Base-by-base conservation (phyloP, 176 grass and related monocot species). In the Carex parvula region DNA sequence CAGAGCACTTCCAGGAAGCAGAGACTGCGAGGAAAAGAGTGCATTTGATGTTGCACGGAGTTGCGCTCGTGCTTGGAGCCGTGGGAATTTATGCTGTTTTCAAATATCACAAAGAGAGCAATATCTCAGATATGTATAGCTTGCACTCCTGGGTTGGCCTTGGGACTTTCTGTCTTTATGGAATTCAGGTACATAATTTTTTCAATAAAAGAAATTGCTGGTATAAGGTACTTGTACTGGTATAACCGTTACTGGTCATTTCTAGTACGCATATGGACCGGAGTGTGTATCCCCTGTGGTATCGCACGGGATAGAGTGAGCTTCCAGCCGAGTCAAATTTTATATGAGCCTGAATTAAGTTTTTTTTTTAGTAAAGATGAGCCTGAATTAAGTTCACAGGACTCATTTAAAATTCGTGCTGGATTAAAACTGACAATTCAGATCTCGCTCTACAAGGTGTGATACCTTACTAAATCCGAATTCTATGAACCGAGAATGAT, bases 101-200 rank as follows among this genome's bases (percentile, higher is more conserved):
- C 89, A 94, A 92, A 78, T 97, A 29, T 81, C 94, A 97, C 85
- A 89, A 87, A 0, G 92, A 97, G 50, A 85, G 78, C 17, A 71
- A 39, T 24, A 94, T 97, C 86, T 80, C 84, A 13, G 87, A 94
- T 81, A 79, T 97, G 81, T 97, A 97, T 88, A 91, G 90, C n/a
- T 70, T 97, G 29, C 94, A 97, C 78, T 89, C 94, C 13, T 97
- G 94, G 94, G 15, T 90, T 35, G 94, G 94, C 20, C 61, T 92
- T 55, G 66, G 72, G 57, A 82, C 92, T 50, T 37, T 97, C 72
- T 54, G 60, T 9, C 85, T 97, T 37, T 97, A 94, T 87, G 94
- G 70, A 0, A 12, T 86, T 66, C 90, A 98, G 89, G 96, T 98
- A 87, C 57, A 82, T 33, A 41, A 22, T n/a, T 42, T 44, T 21